Conservation (phyloP, 169 alveolate species). For the Cryptosporidium tyzzeri region DNA sequence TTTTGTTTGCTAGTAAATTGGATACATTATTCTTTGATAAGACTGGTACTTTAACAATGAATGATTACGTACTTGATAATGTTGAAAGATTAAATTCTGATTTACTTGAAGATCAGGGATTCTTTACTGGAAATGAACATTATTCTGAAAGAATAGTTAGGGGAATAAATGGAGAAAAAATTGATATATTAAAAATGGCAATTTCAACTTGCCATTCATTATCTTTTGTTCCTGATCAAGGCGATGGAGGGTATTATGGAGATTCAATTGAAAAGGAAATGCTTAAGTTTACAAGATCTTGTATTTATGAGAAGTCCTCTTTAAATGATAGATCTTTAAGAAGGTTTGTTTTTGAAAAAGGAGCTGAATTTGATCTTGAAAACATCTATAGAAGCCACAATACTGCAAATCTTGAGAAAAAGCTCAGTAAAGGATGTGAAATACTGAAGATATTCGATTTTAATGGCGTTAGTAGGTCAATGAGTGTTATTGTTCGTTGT, state of each 20-base stretch:
- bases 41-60: constrained; percentile 42
- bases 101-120: neutral
- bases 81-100: constrained; percentile 40
- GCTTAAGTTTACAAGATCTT: constrained; percentile 26
- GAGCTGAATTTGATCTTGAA: neutral
- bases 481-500: constrained; percentile 59
- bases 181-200: constrained; percentile 38
- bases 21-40: constrained; percentile 31
- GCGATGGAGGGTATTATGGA: constrained; percentile 9
- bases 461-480: constrained; percentile 3
- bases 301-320: neutral
- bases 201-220: constrained; percentile 54
- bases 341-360: constrained; percentile 20
- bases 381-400: neutral
- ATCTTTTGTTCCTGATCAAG: constrained; percentile 4
- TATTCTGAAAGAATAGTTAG: neutral
- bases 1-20: constrained; percentile 51
- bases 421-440: neutral
- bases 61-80: constrained; percentile 13
- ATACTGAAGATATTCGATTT: constrained; percentile 33
- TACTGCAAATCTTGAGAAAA: neutral
- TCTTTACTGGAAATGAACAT: constrained; percentile 1
- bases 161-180: neutral
- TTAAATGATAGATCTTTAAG: neutral
- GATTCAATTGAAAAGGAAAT: constrained; percentile 53